phyloP scores from a whole-genome alignment of 768 basidiomycete genomes.

The Leccinum truebloodii region DNA sequence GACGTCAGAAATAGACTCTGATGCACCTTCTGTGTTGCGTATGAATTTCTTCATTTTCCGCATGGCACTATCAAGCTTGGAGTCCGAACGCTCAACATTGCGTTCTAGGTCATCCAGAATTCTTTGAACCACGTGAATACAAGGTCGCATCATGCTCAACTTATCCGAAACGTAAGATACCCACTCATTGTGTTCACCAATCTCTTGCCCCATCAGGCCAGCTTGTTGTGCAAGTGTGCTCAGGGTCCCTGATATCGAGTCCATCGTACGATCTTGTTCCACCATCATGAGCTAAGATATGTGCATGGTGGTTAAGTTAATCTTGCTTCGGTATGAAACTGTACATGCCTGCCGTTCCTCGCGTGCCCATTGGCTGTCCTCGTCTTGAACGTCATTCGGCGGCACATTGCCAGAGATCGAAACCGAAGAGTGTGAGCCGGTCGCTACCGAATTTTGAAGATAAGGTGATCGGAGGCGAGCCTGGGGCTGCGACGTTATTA shows the following conservation, averaged over 20 bases:
- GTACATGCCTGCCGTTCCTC: slow-evolving; percentile 80
- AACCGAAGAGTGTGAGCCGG: slow-evolving; percentile 18
- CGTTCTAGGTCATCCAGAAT: slow-evolving; percentile 77
- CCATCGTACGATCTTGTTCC: slow-evolving; percentile 88
- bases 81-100: slow-evolving; percentile 70
- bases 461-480: slow-evolving; percentile 19
- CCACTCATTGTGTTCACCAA: slow-evolving; percentile 89
- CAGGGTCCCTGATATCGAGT: slow-evolving; percentile 84
- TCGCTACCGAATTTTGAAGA: slow-evolving; percentile 16
- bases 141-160: background rate
- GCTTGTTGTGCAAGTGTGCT: slow-evolving; percentile 87
- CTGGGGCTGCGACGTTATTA: slow-evolving; percentile 2
- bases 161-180: slow-evolving; percentile 27
- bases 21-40: slow-evolving; percentile 73
- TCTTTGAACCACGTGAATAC: slow-evolving; percentile 40
- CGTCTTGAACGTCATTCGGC: slow-evolving; percentile 47
- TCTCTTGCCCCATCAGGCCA: slow-evolving; percentile 91
- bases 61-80: slow-evolving; percentile 65
- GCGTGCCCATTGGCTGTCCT: slow-evolving; percentile 77
- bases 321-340: background rate
- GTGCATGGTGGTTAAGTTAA: background rate
- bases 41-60: slow-evolving; percentile 76
- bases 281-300: slow-evolving; percentile 71
- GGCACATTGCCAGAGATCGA: slow-evolving; percentile 12
- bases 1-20: background rate